Percentiles rank a stretch among this genome's conserved stretches.
Evolutionary conservation across 2,329 filamentous ascomycete genomes (phyloP).

Genomic region (Exophiala dermatitidis): DNA sequence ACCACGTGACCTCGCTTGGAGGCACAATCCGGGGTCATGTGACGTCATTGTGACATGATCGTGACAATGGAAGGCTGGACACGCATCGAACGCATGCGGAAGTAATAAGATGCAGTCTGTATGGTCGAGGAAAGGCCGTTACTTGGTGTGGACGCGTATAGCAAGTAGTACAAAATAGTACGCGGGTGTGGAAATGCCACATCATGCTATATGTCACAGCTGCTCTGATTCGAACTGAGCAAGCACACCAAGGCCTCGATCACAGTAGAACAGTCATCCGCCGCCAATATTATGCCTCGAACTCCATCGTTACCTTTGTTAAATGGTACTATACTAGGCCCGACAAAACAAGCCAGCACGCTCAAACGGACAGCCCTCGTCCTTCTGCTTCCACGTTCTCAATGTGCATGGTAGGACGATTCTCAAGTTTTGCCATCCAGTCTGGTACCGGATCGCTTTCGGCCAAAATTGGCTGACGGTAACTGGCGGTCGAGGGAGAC

Average conservation of each 20-base stretch:
- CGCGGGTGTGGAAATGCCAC: no score
- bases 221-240: no score
- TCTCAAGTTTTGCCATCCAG: slow-evolving; percentile 2
- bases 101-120: no score
- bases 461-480: background rate
- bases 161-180: no score
- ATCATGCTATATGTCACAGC: no score
- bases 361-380: background rate
- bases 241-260: no score
- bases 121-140: no score
- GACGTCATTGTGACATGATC: background rate
- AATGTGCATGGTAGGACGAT: background rate
- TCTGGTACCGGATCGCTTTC: background rate
- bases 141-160: no score
- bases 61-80: background rate
- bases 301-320: background rate
- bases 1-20: background rate
- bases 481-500: background rate
- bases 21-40: background rate
- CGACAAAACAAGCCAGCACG: background rate
- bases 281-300: no score
- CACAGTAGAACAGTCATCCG: no score
- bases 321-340: background rate
- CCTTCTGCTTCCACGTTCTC: background rate
- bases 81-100: no score